Evolutionary conservation across 495 filamentous ascomycete genomes (phyloP).

Genomic region (Penicillium pulvis): DNA sequence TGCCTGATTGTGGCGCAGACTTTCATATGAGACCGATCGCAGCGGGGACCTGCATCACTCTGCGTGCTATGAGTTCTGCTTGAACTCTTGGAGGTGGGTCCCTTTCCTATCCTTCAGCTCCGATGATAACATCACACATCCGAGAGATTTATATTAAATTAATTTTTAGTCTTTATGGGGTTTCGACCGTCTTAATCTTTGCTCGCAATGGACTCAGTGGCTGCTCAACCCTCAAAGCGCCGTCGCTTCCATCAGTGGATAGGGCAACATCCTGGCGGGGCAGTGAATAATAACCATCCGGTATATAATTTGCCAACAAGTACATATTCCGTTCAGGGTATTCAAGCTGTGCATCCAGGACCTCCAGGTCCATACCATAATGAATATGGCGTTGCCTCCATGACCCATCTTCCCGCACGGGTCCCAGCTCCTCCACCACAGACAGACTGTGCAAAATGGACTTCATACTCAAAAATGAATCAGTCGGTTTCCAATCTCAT

Average conservation of each 20-base stretch:
- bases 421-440: background rate
- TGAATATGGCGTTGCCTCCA: background rate
- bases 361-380: background rate
- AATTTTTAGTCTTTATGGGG: background rate
- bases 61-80: conserved; percentile 8
- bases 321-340: background rate
- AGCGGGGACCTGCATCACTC: conserved; percentile 10
- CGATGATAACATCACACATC: background rate
- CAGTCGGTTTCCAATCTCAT: conserved; percentile 19
- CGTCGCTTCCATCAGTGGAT: background rate
- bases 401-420: conserved; percentile 4
- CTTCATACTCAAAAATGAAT: conserved; percentile 16
- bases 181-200: background rate
- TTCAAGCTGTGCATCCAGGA: background rate
- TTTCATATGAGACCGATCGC: conserved; percentile 1
- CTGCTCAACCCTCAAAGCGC: background rate
- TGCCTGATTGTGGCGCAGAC: conserved; percentile 7
- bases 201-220: background rate
- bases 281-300: background rate
- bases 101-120: background rate
- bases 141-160: background rate
- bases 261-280: background rate
- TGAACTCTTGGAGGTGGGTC: background rate
- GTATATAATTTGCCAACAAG: background rate
- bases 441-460: conserved; percentile 19